Evolutionary conservation across 768 basidiomycete species (phyloP).

Genomic region (Tylopilus intermedius): DNA sequence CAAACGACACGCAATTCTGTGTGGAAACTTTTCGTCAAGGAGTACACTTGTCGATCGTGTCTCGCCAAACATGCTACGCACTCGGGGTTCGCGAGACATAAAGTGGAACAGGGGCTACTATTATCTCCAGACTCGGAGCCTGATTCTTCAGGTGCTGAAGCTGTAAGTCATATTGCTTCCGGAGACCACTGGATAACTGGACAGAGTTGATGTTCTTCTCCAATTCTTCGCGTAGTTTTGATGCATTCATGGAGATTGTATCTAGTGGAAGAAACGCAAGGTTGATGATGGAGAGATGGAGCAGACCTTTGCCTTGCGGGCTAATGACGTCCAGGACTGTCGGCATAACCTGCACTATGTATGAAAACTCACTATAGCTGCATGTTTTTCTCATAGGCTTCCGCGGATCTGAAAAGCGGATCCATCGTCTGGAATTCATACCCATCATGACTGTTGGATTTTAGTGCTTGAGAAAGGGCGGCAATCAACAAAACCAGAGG

Average conservation of each 20-base stretch:
- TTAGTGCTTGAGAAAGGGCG: background rate
- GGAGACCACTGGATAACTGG: background rate
- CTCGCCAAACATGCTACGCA: background rate
- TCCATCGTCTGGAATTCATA: background rate
- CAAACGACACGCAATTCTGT: background rate
- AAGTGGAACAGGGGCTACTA: background rate
- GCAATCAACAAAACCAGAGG: background rate
- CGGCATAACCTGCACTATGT: background rate
- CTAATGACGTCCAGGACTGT: background rate
- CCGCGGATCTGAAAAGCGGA: background rate
- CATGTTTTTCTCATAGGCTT: background rate
- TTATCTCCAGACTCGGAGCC: slow-evolving; percentile 1
- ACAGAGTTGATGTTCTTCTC: background rate
- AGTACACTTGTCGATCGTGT: too few relatives aligned
- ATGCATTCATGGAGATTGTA: background rate
- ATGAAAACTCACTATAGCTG: background rate
- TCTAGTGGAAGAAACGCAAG: background rate
- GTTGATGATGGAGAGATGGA: background rate
- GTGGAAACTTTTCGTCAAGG: background rate
- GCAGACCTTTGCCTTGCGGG: slow-evolving; percentile 2
- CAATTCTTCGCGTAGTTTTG: background rate
- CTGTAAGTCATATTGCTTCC: slow-evolving; percentile 4
- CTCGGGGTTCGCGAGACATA: background rate
- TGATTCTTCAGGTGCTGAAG: slow-evolving; percentile 1
- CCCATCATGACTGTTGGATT: background rate